These are phyloP conservation scores for Telopea speciosissima DNA, from an alignment of 177 flowering plant genomes.

Conservation along the genomic window DNA sequence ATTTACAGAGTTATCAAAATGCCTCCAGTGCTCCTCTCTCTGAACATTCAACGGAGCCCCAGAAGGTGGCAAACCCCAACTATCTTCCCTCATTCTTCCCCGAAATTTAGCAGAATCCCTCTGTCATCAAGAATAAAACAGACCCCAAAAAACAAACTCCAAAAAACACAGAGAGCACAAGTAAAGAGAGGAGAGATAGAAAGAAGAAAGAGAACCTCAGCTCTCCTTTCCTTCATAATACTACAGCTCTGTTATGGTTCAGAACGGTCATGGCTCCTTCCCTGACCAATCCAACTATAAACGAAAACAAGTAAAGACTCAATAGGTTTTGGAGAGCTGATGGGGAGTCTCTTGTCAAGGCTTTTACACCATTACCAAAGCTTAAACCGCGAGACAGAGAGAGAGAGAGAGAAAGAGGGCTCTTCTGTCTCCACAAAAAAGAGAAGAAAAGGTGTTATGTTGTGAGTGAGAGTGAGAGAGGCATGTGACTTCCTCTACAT, in stretches of 20 bases:
- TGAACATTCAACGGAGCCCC: slow-evolving; percentile 16
- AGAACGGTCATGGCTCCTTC: neutral
- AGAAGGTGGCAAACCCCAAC: slow-evolving; percentile 5
- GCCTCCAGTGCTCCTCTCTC: slow-evolving; percentile 57
- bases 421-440: neutral
- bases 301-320: no score
- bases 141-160: neutral
- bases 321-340: neutral
- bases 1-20: slow-evolving; percentile 54
- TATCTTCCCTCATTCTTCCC: slow-evolving; percentile 10
- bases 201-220: neutral
- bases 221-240: neutral
- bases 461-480: neutral
- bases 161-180: neutral
- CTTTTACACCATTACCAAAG: slow-evolving; percentile 1
- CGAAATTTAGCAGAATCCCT: neutral
- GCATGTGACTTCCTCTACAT: slow-evolving; percentile 3
- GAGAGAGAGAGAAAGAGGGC: neutral
- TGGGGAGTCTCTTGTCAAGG: neutral
- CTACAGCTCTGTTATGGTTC: neutral
- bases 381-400: neutral
- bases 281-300: neutral
- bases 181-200: neutral
- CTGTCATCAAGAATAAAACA: neutral
- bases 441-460: neutral